A percentile compares a stretch with the other conserved stretches of the same genome.
Evolutionary conservation across 495 filamentous ascomycete species (phyloP).

Genomic region (Lophium mytilinum): DNA sequence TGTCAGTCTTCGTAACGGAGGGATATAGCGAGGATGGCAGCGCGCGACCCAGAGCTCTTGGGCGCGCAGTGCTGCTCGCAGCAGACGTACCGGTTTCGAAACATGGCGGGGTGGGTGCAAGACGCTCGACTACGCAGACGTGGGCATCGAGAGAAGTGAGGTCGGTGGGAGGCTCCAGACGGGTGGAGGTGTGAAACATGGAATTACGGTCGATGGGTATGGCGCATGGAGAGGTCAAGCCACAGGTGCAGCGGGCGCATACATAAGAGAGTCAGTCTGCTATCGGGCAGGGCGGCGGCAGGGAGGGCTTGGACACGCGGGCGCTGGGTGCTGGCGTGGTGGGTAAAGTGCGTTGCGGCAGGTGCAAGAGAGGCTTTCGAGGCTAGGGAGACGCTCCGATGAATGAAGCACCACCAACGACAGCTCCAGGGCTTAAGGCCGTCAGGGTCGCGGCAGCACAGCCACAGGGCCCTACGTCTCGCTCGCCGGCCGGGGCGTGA

Average conservation of each 20-base stretch:
- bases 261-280: conserved; percentile 16
- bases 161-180: conserved; percentile 18
- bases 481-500: too few relatives aligned
- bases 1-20: conserved; percentile 8
- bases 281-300: conserved; percentile 17
- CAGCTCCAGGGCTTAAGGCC: background rate
- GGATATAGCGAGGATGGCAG: conserved; percentile 4
- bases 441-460: conserved; percentile 9
- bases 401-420: background rate
- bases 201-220: conserved; percentile 2
- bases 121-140: conserved; percentile 5
- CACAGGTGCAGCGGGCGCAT: conserved; percentile 16
- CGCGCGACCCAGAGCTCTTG: background rate
- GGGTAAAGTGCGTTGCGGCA: background rate
- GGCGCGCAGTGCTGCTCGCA: background rate
- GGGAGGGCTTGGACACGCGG: conserved; percentile 19
- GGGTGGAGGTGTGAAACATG: conserved; percentile 4
- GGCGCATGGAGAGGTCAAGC: conserved; percentile 24
- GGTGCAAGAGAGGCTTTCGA: background rate
- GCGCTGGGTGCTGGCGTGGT: conserved; percentile 11
- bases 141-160: conserved; percentile 19
- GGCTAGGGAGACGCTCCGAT: background rate
- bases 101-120: conserved; percentile 29
- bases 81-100: conserved; percentile 34
- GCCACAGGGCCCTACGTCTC: conserved; percentile 9